Percentiles rank a stretch among this genome's conserved stretches.
These are phyloP conservation scores for Artemisia annua DNA, from an alignment of 129 eudicot genomes.

Conservation along the genomic window DNA sequence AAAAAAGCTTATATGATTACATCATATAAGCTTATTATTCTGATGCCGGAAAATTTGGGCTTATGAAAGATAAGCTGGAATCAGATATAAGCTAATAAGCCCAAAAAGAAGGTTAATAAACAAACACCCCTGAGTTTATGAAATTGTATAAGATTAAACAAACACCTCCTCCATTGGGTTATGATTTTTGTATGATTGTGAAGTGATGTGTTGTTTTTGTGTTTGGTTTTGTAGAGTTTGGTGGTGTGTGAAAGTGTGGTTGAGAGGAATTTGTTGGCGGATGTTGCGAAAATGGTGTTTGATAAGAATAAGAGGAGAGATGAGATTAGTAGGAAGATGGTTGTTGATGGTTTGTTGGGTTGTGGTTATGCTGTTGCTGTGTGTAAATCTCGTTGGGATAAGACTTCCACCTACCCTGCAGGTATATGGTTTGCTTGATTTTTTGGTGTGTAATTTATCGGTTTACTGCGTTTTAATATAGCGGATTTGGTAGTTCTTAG, in stretches of 20 bases:
- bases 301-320: constrained; percentile 58
- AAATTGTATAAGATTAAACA: too few relatives aligned
- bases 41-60: too few relatives aligned
- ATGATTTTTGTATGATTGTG: neutral
- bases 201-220: neutral
- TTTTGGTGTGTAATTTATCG: neutral
- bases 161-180: too few relatives aligned
- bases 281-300: constrained; percentile 50
- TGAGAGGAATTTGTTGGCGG: constrained; percentile 72
- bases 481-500: too few relatives aligned
- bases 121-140: too few relatives aligned
- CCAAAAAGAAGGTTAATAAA: too few relatives aligned
- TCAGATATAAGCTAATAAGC: too few relatives aligned
- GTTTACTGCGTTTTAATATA: neutral
- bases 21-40: too few relatives aligned
- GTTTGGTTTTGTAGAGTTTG: constrained; percentile 48
- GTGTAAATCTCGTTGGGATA: constrained; percentile 89
- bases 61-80: too few relatives aligned
- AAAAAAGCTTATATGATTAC: too few relatives aligned
- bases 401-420: constrained; percentile 58
- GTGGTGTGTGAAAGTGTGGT: constrained; percentile 49
- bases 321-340: constrained; percentile 43
- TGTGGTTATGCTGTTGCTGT: constrained; percentile 63
- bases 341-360: constrained; percentile 51
- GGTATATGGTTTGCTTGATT: constrained; percentile 39